Evolutionary conservation across 1,139 yeast species (phyloP), one percentile per base, ranked within the genome.

Genomic region (Scheffersomyces cryptocercus): DNA sequence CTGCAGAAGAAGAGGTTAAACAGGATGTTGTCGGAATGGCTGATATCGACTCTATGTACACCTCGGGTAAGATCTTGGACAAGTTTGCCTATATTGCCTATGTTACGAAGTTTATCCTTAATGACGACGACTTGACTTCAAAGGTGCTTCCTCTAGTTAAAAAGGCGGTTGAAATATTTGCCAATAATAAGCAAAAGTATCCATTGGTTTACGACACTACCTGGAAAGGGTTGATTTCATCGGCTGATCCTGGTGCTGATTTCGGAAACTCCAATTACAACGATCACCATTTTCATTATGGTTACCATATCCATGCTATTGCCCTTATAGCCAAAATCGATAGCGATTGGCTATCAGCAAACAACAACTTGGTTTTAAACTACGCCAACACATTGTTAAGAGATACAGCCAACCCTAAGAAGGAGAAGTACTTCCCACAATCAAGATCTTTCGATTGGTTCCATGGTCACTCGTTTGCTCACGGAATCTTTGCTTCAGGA

Each of bases 251-350:
- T 1, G 80, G 70, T 13, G 83, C 82, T 1, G 95, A 86, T 67
- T 86, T 82, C 59, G 95, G 95, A 42, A 86, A 86, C 56, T 75
- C 90, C 9, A 82, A 79, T 56, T 86, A 85, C 59, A 86, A 86
- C 55, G 95, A 86, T 55, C 95, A 86, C 55, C 93, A 86, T 62
- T 86, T 86, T 70, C 93, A 86, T 64, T 86, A 85, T 56, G 88
- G 89, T 1, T 86, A 86, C 53, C 89, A 84, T 55, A 75, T 86
- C 35, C 85, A 85, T 57, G 87, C 93, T 0, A 82, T 85, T 40
- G 87, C 91, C 0, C 64, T 86, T 13, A 65, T 83, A 9, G 84
- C 81, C 1, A 62, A 75, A 43, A 79, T 83, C 24, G 93, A 85
- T 53, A 49, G 53, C 10, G 46, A 53, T 5, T 69, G 75, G 73